Evolutionary conservation across 371 early-diverging fungal genomes (phyloP), one percentile per base, ranked within the genome.

Genomic region (Saksenaea vasiformis): DNA sequence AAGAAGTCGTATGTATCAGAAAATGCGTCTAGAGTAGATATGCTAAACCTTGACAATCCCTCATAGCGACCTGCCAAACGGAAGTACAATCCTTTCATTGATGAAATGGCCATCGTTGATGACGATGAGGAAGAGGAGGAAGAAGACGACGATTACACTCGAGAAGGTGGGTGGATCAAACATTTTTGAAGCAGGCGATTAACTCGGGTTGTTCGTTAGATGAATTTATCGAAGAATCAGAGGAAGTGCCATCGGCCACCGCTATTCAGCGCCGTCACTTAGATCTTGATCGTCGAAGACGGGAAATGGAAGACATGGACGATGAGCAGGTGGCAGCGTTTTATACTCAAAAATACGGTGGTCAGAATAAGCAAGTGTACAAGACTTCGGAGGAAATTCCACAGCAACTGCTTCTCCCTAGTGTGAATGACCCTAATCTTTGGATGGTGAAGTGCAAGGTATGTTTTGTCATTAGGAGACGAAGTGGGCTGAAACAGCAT

Each of bases 361-460:
- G 91, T 14, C 85, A 88, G 34, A 74, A 71, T 54, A 58, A 62
- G 36, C 84, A 74, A 58, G 76, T 82, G 0, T 83, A 83, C 60
- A 80, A 78, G 47, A 85, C 86, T 3, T 90, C 90, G 28, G 90
- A 90, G 38, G 87, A 91, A 66, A 84, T 91, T 53, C 93, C 94
- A 15, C 92, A 92, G 65, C 80, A 87, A 41, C 70, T 93, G 62
- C 85, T 98, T 28, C 76, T 95, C 59, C 98, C 99, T 0, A 90
- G 90, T 43, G 91, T 95, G 19, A 85, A 88, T 44, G 95, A 95
- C 67, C 98, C 99, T 51, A 93, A 92, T 69, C 78, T 98, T 59
- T 99, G 96, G 96, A 87, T 97, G 84, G 87, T 97, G 44, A 83
- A 90, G 58, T 97, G 98, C 84, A 87, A 87, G 71, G 90, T 90